Percentiles rank a stretch among this genome's conserved stretches.
phyloP scores from a whole-genome alignment of 1,284 basidiomycete genomes.

The Microbotryum lychnidis-dioicae region DNA sequence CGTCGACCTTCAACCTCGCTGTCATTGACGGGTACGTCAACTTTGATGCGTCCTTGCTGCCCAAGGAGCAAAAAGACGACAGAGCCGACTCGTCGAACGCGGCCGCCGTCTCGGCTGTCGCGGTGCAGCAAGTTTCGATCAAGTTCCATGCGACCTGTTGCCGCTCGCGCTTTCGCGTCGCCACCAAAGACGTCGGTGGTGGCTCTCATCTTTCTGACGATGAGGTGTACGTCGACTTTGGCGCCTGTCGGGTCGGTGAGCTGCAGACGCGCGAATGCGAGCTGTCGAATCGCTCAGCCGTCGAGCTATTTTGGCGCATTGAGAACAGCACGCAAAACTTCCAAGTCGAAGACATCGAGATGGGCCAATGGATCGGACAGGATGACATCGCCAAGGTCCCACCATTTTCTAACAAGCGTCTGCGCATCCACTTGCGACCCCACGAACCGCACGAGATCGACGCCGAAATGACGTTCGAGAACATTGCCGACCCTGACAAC shows the following conservation, averaged over 20 bases:
- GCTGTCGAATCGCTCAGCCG: constrained; percentile 5
- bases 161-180: constrained; percentile 4
- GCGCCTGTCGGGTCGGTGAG: constrained; percentile 9
- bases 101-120: not conserved
- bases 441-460: constrained; percentile 35
- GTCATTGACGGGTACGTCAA: constrained; percentile 13
- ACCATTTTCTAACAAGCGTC: not conserved
- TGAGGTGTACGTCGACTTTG: constrained; percentile 10
- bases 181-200: not conserved
- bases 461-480: constrained; percentile 40
- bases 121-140: constrained; percentile 10
- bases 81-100: not conserved
- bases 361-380: not conserved
- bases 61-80: not conserved
- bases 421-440: constrained; percentile 5
- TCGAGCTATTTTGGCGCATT: constrained; percentile 12
- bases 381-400: not conserved
- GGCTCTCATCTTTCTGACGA: not conserved
- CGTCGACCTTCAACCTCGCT: not conserved
- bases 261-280: constrained; percentile 5
- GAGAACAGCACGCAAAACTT: not conserved
- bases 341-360: constrained; percentile 1
- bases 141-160: constrained; percentile 10
- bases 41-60: constrained; percentile 6
- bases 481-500: constrained; percentile 39